Conservation (phyloP, 108 stramenopile genomes). For the Fragilaria crotonensis region DNA sequence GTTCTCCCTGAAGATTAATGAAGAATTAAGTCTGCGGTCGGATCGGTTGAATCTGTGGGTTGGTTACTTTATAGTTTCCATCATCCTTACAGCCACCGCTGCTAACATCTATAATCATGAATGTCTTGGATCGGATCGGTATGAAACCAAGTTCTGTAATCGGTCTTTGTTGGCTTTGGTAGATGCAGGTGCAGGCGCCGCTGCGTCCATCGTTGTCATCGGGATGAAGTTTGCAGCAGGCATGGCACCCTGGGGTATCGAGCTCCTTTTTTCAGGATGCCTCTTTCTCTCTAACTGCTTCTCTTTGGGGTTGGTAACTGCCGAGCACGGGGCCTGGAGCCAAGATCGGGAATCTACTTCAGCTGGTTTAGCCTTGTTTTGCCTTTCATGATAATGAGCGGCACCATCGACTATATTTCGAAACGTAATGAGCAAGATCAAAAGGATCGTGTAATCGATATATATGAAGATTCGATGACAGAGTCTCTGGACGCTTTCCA, state of each 20-base stretch:
- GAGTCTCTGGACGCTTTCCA: no score
- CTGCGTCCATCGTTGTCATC: neutral
- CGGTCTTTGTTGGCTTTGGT: conserved; percentile 1
- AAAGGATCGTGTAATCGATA: no score
- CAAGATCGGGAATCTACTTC: conserved; percentile 9
- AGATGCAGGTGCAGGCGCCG: neutral
- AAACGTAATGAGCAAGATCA: no score
- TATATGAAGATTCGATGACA: no score
- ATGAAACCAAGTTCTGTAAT: neutral
- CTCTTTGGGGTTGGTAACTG: conserved; percentile 1
- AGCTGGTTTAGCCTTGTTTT: conserved; percentile 4
- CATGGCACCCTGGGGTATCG: conserved; percentile 4
- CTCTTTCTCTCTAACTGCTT: conserved; percentile 1
- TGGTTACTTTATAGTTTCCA: neutral
- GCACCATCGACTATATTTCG: no score
- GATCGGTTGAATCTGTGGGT: conserved; percentile 8
- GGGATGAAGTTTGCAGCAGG: conserved; percentile 8
- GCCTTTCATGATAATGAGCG: conserved; percentile 1
- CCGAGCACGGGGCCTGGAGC: conserved; percentile 8
- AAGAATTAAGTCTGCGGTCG: neutral
- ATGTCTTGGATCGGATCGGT: neutral
- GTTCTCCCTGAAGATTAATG: neutral
- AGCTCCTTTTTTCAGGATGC: neutral
- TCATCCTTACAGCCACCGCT: conserved; percentile 4
- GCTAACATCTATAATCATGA: conserved; percentile 9